A percentile compares a stretch with the other conserved stretches of the same genome.
phyloP scores from a whole-genome alignment of 768 basidiomycete species.

The Termitomyces sp. region DNA sequence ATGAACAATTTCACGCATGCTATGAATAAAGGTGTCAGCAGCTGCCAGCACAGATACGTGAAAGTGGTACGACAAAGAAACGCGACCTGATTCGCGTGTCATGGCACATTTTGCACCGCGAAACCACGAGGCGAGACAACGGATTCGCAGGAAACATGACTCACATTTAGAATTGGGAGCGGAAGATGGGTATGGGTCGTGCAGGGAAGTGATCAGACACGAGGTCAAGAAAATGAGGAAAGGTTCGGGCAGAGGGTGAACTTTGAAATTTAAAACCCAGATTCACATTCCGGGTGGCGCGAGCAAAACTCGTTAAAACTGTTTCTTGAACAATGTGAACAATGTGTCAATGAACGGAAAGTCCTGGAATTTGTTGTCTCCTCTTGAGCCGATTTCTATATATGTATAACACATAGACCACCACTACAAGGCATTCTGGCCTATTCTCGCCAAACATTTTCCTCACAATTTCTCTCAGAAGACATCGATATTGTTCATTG shows the following conservation, averaged over 20 bases:
- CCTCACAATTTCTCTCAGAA: neutral
- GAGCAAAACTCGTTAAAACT: slow-evolving; percentile 3
- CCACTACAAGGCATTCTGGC: neutral
- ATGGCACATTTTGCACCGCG: slow-evolving; percentile 9
- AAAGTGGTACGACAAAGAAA: slow-evolving; percentile 45
- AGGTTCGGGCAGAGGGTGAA: slow-evolving; percentile 32
- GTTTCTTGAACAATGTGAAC: slow-evolving; percentile 2
- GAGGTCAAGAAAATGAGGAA: slow-evolving; percentile 38
- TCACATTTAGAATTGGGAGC: slow-evolving; percentile 36
- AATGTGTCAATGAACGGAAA: neutral
- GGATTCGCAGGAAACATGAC: slow-evolving; percentile 13
- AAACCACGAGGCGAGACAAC: slow-evolving; percentile 9
- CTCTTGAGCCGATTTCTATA: neutral
- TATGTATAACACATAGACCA: neutral
- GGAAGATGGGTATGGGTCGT: slow-evolving; percentile 33
- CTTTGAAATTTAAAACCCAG: slow-evolving; percentile 37
- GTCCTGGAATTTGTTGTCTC: neutral
- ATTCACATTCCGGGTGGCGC: slow-evolving; percentile 32
- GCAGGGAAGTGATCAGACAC: slow-evolving; percentile 38
- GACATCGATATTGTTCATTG: neutral
- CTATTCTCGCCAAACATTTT: neutral
- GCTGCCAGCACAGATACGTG: slow-evolving; percentile 13
- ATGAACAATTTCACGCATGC: slow-evolving; percentile 99
- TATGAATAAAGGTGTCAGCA: slow-evolving; percentile 33
- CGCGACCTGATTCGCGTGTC: slow-evolving; percentile 29